Percentiles rank a stretch among this genome's conserved stretches.
Evolutionary conservation across 1,284 basidiomycete species (phyloP).

Genomic region (Ceratobasidium sp.): DNA sequence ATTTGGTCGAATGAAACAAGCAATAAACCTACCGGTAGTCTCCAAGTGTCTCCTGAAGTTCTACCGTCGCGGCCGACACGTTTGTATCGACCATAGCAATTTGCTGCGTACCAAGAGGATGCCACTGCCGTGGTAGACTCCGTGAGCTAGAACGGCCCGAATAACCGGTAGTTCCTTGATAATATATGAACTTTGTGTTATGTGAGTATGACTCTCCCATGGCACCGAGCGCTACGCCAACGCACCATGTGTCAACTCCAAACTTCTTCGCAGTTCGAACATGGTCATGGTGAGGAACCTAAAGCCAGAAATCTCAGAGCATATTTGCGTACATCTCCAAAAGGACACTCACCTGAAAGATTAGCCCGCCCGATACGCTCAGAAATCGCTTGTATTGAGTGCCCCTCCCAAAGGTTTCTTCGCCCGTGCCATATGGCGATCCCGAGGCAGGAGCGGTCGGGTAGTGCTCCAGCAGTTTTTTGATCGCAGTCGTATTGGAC

Average conservation of each 20-base stretch:
- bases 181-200: too few species aligned
- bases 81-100: too few species aligned
- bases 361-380: conserved; percentile 4
- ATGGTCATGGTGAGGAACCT: background rate
- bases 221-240: background rate
- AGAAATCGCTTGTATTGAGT: conserved; percentile 17
- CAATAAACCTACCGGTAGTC: too few species aligned
- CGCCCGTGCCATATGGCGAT: conserved; percentile 15
- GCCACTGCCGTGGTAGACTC: too few species aligned
- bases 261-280: conserved; percentile 9
- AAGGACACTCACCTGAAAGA: conserved; percentile 11
- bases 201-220: too few species aligned
- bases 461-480: conserved; percentile 8
- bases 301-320: background rate
- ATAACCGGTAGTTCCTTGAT: too few species aligned
- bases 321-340: background rate
- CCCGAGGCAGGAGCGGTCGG: conserved; percentile 16
- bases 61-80: too few species aligned
- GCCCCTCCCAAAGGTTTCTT: background rate
- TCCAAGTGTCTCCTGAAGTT: too few species aligned
- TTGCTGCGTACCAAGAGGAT: too few species aligned
- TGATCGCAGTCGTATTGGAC: background rate
- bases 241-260: background rate
- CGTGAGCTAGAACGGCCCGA: too few species aligned
- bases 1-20: too few species aligned